Evolutionary conservation across 208 protist species (phyloP).

Genomic region (Porcisia deanei): DNA sequence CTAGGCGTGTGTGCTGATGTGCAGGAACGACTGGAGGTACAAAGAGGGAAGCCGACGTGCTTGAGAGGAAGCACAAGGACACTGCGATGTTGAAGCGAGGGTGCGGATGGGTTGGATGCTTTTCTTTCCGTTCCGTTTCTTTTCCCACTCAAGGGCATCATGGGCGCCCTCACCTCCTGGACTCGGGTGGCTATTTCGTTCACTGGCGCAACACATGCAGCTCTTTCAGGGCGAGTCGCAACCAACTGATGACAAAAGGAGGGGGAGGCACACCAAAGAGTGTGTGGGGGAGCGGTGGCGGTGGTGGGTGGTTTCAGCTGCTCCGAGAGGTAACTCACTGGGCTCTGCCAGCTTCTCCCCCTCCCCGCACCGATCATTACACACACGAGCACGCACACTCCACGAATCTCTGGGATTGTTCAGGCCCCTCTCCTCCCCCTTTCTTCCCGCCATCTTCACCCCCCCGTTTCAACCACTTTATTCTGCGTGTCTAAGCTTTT

Average conservation of each 20-base stretch:
- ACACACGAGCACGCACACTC: background rate
- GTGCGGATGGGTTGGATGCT: background rate
- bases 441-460: background rate
- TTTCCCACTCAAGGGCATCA: background rate
- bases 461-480: background rate
- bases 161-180: background rate
- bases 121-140: background rate
- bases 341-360: conserved; percentile 8
- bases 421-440: background rate
- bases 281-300: background rate
- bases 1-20: conserved; percentile 67
- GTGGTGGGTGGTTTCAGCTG: background rate
- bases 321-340: conserved; percentile 27
- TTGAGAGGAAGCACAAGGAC: background rate
- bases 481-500: background rate
- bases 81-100: background rate
- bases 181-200: background rate
- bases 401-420: background rate
- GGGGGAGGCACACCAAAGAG: background rate
- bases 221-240: background rate
- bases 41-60: background rate
- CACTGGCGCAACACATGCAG: background rate
- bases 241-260: background rate
- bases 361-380: background rate
- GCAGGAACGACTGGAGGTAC: background rate